Conservation (phyloP, 108 stramenopile genomes). For the Parietichytrium sp. region DNA sequence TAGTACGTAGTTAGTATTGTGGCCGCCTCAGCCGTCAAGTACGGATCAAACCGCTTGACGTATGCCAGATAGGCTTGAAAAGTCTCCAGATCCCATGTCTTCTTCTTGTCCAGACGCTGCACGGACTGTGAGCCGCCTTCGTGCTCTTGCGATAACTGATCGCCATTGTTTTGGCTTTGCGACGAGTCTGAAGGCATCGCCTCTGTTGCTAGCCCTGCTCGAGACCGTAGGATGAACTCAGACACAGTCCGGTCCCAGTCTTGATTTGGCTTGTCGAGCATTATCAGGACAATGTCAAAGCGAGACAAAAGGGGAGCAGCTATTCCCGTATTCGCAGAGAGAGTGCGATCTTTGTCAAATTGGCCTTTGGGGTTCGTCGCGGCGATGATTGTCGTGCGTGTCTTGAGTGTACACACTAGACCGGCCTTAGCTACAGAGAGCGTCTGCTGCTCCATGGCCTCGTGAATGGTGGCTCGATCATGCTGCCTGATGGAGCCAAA, state of each 20-base stretch:
- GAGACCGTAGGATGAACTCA: constrained; percentile 79
- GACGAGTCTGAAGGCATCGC: neutral
- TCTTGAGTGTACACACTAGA: constrained; percentile 90
- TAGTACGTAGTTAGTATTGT: constrained; percentile 77
- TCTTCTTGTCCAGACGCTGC: neutral
- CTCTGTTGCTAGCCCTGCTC: constrained; percentile 63
- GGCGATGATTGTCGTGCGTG: constrained; percentile 46
- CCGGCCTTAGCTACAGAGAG: constrained; percentile 94
- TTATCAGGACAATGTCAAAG: constrained; percentile 87
- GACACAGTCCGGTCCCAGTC: constrained; percentile 63
- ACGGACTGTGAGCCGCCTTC: neutral
- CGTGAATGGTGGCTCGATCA: constrained; percentile 83
- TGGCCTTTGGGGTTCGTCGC: constrained; percentile 44
- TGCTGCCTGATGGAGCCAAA: constrained; percentile 63
- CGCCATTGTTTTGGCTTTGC: neutral
- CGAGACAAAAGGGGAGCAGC: constrained; percentile 90
- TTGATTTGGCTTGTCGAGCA: constrained; percentile 75
- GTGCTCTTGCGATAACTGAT: neutral
- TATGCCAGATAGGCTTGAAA: constrained; percentile 82
- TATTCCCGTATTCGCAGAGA: constrained; percentile 86
- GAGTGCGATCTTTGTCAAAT: constrained; percentile 49
- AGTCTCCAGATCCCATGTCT: constrained; percentile 75
- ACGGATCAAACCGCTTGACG: constrained; percentile 76
- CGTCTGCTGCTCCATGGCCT: constrained; percentile 99
- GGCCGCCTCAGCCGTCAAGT: constrained; percentile 70